A percentile compares a stretch with the other conserved stretches of the same genome.
phyloP scores from a whole-genome alignment of 2,329 filamentous ascomycete genomes.

The Hirsutella rhossiliensis region DNA sequence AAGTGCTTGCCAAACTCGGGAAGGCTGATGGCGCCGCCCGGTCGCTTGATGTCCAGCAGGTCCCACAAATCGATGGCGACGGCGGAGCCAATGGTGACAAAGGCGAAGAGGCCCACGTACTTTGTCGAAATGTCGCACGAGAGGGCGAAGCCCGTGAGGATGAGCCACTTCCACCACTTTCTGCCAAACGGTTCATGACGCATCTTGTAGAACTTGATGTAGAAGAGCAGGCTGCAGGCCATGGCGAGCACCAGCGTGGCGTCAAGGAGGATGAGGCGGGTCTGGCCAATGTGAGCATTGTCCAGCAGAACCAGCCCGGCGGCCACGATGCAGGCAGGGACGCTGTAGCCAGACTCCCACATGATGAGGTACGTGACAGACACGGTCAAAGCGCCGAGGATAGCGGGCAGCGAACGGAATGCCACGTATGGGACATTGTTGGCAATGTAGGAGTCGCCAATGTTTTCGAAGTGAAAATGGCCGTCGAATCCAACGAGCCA shows the following conservation, averaged over 20 bases:
- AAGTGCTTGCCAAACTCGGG: conserved; percentile 82
- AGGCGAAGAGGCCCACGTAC: conserved; percentile 93
- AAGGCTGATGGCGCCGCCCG: conserved; percentile 67
- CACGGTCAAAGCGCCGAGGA: conserved; percentile 84
- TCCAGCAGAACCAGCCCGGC: conserved; percentile 83
- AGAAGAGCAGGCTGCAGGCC: conserved; percentile 86
- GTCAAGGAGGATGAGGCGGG: conserved; percentile 86
- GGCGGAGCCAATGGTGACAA: conserved; percentile 90
- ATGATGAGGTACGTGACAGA: conserved; percentile 94
- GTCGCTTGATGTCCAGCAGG: conserved; percentile 78
- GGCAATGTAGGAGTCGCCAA: conserved; percentile 92
- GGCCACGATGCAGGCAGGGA: conserved; percentile 82
- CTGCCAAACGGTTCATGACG: conserved; percentile 78
- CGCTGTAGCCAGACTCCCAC: conserved; percentile 98
- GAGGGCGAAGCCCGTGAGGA: conserved; percentile 85
- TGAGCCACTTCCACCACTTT: conserved; percentile 99
- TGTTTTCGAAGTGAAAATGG: conserved; percentile 97
- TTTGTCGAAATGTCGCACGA: conserved; percentile 98
- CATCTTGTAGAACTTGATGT: conserved; percentile 96
- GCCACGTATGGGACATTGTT: conserved; percentile 98
- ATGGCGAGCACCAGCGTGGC: conserved; percentile 91
- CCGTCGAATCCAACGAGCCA: conserved; percentile 98
- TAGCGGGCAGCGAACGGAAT: conserved; percentile 84
- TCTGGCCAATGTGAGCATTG: conserved; percentile 96
- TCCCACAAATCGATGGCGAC: conserved; percentile 94